Evolutionary conservation across 2,329 filamentous ascomycete genomes (phyloP).

Genomic region (Aspergillus intermedius): DNA sequence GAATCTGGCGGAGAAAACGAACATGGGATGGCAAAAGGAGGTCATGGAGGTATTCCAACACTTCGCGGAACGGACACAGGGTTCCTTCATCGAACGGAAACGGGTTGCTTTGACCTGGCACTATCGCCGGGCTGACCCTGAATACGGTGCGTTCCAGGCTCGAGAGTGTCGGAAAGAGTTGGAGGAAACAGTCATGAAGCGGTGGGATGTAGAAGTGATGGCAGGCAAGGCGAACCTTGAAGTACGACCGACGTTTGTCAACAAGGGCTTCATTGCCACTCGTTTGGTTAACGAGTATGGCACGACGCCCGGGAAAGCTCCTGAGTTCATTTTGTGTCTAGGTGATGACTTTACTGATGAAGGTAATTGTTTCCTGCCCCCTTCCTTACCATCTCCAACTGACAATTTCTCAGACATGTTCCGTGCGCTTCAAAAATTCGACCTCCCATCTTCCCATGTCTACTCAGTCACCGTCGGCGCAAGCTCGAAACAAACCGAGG

Average conservation of each 20-base stretch:
- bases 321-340: constrained; percentile 83
- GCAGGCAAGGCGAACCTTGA: constrained; percentile 93
- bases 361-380: constrained; percentile 50
- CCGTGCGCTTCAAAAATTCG: constrained; percentile 61
- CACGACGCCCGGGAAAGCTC: constrained; percentile 46
- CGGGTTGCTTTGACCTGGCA: constrained; percentile 95
- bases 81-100: constrained; percentile 90
- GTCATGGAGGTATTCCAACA: constrained; percentile 79
- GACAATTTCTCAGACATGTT: constrained; percentile 59
- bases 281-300: constrained; percentile 70
- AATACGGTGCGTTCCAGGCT: constrained; percentile 73
- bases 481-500: constrained; percentile 84
- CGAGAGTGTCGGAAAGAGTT: constrained; percentile 75
- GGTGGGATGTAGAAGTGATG: constrained; percentile 94
- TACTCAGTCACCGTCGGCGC: constrained; percentile 90
- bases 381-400: constrained; percentile 1
- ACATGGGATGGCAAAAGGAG: constrained; percentile 89
- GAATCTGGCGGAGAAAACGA: constrained; percentile 75
- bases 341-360: constrained; percentile 98
- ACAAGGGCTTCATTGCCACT: constrained; percentile 94
- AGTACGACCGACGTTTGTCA: constrained; percentile 92
- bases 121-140: constrained; percentile 83
- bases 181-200: constrained; percentile 65
- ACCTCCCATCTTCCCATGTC: constrained; percentile 58
- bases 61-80: constrained; percentile 80